Base-by-base conservation (phyloP, 1,284 basidiomycete species). In the Rhodotorula glutinis region DNA sequence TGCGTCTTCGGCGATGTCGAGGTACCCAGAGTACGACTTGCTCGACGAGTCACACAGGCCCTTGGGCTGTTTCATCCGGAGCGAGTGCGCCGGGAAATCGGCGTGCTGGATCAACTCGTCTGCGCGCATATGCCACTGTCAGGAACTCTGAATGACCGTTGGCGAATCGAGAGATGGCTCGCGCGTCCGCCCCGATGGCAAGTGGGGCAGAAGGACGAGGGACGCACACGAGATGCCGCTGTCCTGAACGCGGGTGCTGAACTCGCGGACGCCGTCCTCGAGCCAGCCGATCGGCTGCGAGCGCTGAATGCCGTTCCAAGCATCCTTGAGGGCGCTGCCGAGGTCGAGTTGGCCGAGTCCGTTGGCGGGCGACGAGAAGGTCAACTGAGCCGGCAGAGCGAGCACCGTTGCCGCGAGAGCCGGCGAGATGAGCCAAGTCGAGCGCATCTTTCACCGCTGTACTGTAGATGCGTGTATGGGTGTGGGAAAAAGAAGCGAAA, bases 11-110 rank as follows among this genome's bases (percentile, higher is more conserved):
- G 87, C 86, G 69, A 95, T 86, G 77, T 96, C 92, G 51, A 97
- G 83, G 79, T 94, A 96, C 16, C 91, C 91, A 56, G 90, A 91
- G 76, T 90, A 87, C 77, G 92, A 90, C 78, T 92, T 86, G 56
- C 93, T 91, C 53, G 84, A 82, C 0, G 88, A 80, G 74, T 95
- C 92, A 74, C 92, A 96, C 30, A 95, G 79, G 41, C 84, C 52
- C 29, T 63, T 21, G 19, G 61, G 64, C 66, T 69, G 58, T 47
- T 59, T 57, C 23, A 92, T 79, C 71, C 91, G 83, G 21, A 94
- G 82, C 65, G 85, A 83, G 78, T 94, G 86, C 30, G 85, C 77
- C 21, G 82, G 80, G 78, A 92, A 90, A 11, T 82, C 80, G n/a
- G 87, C 82, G 76, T 90, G 87, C 5, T 85, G 85, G 41, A 93